Base-by-base conservation (phyloP, 176 grass and related monocot genomes). In the Raddia guianensis region DNA sequence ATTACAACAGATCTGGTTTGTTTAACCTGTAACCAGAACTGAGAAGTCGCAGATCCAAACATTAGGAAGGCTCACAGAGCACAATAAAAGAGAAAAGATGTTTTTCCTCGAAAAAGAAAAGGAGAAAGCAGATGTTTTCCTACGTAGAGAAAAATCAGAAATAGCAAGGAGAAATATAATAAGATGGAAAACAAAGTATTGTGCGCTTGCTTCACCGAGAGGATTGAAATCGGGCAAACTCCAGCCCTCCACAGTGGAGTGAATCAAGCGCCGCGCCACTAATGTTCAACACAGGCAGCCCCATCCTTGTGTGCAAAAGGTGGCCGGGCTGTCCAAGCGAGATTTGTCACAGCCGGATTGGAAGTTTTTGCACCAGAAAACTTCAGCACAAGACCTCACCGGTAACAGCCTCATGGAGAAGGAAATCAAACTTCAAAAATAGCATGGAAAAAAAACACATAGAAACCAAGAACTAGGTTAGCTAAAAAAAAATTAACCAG, bases 291-390 rank as follows among this genome's bases (percentile, higher is more conserved):
- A 84, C 64, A 49, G 45, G 55, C 63, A 72, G 83, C 83, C 35
- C 35, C 68, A 63, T 92, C 55, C 47, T 71, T 95, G 12, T 87
- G 90, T 92, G 90, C 93, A 92, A 92, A 95, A 87, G 93, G 93
- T 95, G 93, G 93, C 93, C 93, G 93, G 87, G 81, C 83, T 90
- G 84, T 59, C 85, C 93, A 95, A 21, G 59, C 8, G 70, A 40
- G 73, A 89, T 43, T 76, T 73, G 74, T 95, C 84, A 83, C 90
- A 95, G 82, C 87, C 93, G 93, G 90, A 95, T 95, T 95, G 90
- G 93, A 95, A 95, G 90, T 46, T 95, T 95, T 95, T 95, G 93
- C 93, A 92, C 87, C 63, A 73, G 16, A 1, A 51, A 10, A 64
- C 49, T 40, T 40, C 50, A 3, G 70, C 42, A 40, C 7, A 40